Evolutionary conservation across 352 stramenopile species (phyloP), one percentile per base, ranked within the genome.

Genomic region (Elongisporangium prolatum): DNA sequence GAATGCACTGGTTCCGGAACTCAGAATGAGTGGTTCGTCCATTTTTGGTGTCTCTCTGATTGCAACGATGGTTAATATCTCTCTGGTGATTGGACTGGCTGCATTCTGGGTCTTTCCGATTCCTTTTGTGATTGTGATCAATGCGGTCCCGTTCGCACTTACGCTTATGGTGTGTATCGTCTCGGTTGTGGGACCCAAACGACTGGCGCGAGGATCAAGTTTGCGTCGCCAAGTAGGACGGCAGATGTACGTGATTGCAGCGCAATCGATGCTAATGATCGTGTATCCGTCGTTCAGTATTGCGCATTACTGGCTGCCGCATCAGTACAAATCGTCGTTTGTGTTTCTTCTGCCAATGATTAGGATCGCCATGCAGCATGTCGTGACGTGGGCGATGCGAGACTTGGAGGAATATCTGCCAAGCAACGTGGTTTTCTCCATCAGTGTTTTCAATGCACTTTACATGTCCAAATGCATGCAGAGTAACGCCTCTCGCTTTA

Each of bases 21-120:
- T 40, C 14, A 9, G 28, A 13, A 2, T 40, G 28, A 40, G 28
- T 13, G 14, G 9, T 13, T 8, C 5, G 28, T 2, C 1, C 4
- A 40, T 14, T 8, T 1, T 13, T 40, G 4, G 28, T 13, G 28
- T 9, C 1, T 40, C 28, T 8, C 4, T 61, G 13, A 44, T 48
- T 18, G 24, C 60, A 21, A 59, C 44, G 13, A 28, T 59, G 4
- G 7, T 34, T 2, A 70, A 65, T 21, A 48, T 61, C 8, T 21
- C 21, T 9, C 34, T 57, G 48, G 59, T 3, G 1, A 68, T 74
- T 37, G 20, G 57, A 11, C 18, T 74, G 2, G 67, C 67, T 21
- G 40, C 50, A 1, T 50, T 38, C 3, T 63, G 21, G 55, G 59
- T 24, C 55, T 68, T 34, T 34, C 60, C n/a, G 37, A 65, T 37